These are phyloP conservation scores for Escallonia herrerae DNA, from an alignment of 129 eudicot genomes.

Conservation along the genomic window DNA sequence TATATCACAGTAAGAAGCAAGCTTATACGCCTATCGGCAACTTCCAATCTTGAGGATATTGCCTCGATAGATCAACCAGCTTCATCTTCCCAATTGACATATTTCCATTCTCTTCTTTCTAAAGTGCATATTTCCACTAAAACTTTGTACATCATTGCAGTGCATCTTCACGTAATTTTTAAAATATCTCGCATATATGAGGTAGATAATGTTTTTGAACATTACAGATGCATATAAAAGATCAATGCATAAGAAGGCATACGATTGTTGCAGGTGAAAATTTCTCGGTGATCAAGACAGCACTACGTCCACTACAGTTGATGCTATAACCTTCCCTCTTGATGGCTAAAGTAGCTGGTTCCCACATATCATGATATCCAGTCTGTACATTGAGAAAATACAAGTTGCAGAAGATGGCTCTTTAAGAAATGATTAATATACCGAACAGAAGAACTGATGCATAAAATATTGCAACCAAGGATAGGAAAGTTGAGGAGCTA, in stretches of 20 bases:
- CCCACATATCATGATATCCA: constrained; percentile 72
- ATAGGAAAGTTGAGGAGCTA: not conserved
- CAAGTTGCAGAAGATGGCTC: not conserved
- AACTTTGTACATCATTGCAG: not conserved
- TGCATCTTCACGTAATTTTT: not conserved
- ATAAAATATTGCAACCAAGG: not conserved
- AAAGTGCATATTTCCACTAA: not conserved
- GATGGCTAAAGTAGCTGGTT: constrained; percentile 67
- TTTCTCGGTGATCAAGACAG: constrained; percentile 55
- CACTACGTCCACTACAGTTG: constrained; percentile 50
- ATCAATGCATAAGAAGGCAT: constrained; percentile 23
- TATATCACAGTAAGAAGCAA: too few relatives aligned
- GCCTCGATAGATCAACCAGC: not conserved
- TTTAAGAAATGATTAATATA: not conserved
- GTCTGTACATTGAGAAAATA: constrained; percentile 24
- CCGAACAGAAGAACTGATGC: not conserved
- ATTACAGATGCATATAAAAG: not conserved
- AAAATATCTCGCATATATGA: not conserved
- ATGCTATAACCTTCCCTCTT: constrained; percentile 81
- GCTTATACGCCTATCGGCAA: too few relatives aligned
- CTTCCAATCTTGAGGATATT: too few relatives aligned
- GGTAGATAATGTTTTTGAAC: not conserved
- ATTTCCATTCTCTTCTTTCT: not conserved
- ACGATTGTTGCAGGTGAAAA: constrained; percentile 52
- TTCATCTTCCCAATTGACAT: not conserved